Evolutionary conservation across 2,329 filamentous ascomycete species (phyloP).

Genomic region (Colletotrichum coccodes): DNA sequence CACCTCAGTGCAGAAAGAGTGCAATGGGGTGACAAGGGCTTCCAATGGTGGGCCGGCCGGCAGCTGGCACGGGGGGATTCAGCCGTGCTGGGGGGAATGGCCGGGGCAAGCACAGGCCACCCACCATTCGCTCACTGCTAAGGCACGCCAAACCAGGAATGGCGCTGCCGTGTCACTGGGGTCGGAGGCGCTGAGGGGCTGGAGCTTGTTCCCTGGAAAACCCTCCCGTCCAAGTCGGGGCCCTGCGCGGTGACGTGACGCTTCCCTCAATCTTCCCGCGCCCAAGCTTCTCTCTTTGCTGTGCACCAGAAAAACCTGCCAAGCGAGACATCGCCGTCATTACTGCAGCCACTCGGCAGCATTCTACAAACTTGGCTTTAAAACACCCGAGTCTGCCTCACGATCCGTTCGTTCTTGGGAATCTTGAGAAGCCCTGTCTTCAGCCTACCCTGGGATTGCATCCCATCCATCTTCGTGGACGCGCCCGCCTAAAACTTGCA

Average conservation of each 20-base stretch:
- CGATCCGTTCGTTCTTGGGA: not conserved
- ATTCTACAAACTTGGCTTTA: not conserved
- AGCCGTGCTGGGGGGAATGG: constrained; percentile 1
- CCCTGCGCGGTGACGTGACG: constrained; percentile 33
- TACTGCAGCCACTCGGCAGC: constrained; percentile 26
- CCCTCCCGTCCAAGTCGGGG: constrained; percentile 3
- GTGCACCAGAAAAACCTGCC: constrained; percentile 28
- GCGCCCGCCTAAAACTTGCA: not conserved
- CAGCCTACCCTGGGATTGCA: constrained; percentile 8
- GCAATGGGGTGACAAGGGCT: not conserved
- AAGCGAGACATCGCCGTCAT: constrained; percentile 32
- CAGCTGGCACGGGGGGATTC: constrained; percentile 14
- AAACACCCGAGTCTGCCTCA: not conserved
- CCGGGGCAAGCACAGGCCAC: constrained; percentile 15
- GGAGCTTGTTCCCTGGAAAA: constrained; percentile 32
- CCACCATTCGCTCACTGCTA: not conserved
- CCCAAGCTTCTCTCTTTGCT: constrained; percentile 19
- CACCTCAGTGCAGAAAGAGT: not conserved
- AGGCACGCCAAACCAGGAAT: constrained; percentile 21
- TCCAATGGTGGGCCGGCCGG: not conserved
- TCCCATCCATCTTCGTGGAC: not conserved
- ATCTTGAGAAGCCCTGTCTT: not conserved
- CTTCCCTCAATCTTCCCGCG: not conserved
- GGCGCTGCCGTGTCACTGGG: constrained; percentile 20
- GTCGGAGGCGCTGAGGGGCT: constrained; percentile 10